phyloP scores from a whole-genome alignment of 2,329 filamentous ascomycete genomes.

The Neophaeococcomyces mojaviensis region DNA sequence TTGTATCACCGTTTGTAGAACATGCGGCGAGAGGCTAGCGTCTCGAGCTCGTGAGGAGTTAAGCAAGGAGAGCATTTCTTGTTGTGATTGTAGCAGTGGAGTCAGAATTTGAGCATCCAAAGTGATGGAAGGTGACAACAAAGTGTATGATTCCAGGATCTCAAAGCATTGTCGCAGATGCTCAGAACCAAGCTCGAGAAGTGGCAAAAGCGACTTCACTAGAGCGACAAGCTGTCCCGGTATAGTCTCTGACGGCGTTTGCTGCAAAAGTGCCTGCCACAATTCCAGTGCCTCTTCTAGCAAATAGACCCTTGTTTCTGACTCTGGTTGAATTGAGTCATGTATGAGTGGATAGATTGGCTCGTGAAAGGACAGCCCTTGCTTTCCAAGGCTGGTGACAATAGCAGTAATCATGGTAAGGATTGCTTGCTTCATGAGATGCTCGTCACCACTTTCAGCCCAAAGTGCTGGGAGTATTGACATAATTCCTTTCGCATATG shows the following conservation, averaged over 20 bases:
- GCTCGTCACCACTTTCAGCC: constrained; percentile 77
- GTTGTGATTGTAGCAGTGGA: constrained; percentile 31
- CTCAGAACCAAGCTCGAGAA: constrained; percentile 60
- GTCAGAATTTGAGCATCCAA: constrained; percentile 36
- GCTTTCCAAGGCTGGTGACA: constrained; percentile 73
- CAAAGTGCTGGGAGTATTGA: constrained; percentile 72
- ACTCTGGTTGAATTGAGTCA: constrained; percentile 69
- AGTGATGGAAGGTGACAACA: constrained; percentile 50
- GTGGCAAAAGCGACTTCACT: constrained; percentile 55
- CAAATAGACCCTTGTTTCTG: constrained; percentile 68
- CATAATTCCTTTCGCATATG: constrained; percentile 69
- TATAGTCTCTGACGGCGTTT: constrained; percentile 51
- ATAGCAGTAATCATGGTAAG: constrained; percentile 77
- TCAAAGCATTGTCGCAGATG: constrained; percentile 55
- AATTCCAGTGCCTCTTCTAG: constrained; percentile 88
- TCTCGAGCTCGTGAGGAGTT: constrained; percentile 22
- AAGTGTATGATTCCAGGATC: constrained; percentile 63
- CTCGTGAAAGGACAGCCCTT: constrained; percentile 69
- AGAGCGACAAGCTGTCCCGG: constrained; percentile 57
- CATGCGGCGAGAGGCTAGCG: constrained; percentile 30
- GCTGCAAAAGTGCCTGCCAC: constrained; percentile 67
- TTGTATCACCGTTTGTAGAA: constrained; percentile 34
- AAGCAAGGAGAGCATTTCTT: constrained; percentile 19
- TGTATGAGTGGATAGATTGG: constrained; percentile 76
- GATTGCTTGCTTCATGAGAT: constrained; percentile 89